Evolutionary conservation across 768 basidiomycete genomes (phyloP).

Genomic region (Tulasnella sp.): DNA sequence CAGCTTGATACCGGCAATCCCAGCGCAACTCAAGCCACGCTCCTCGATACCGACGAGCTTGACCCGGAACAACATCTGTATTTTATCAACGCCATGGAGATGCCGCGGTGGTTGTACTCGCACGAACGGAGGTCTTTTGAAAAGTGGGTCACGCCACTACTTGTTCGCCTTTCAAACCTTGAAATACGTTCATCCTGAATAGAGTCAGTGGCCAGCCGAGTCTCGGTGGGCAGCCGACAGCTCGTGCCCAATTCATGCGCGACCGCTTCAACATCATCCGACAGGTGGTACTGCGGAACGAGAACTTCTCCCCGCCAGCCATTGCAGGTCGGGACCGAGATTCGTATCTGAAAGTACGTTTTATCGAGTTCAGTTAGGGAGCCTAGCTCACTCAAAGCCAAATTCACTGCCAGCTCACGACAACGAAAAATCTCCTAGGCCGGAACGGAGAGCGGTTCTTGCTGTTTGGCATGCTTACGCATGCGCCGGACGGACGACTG

Average conservation of each 20-base stretch:
- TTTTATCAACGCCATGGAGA: conserved; percentile 87
- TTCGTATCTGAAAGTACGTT: conserved; percentile 79
- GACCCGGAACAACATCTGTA: conserved; percentile 80
- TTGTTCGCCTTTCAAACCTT: no score
- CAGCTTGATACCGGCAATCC: conserved; percentile 60
- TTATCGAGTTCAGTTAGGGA: not conserved
- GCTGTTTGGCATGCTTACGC: conserved; percentile 86
- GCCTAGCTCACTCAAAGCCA: not conserved
- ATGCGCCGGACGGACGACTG: conserved; percentile 84
- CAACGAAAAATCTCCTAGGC: conserved; percentile 93
- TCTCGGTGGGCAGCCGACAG: conserved; percentile 79
- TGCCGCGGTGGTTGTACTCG: conserved; percentile 94
- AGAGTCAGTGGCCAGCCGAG: conserved; percentile 50
- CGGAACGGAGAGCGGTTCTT: conserved; percentile 86
- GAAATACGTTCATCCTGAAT: not conserved
- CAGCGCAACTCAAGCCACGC: conserved; percentile 45
- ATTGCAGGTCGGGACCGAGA: conserved; percentile 84
- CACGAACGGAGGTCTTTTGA: conserved; percentile 82
- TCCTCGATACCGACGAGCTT: conserved; percentile 47
- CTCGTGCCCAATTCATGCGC: conserved; percentile 71
- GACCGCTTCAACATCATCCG: conserved; percentile 87
- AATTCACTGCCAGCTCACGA: conserved; percentile 62
- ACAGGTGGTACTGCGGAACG: conserved; percentile 90
- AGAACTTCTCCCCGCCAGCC: conserved; percentile 96
- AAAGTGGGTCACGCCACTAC: conserved; percentile 48